These are phyloP conservation scores for Xanthoconium stramineum DNA, from an alignment of 768 basidiomycete genomes.

Conservation along the genomic window DNA sequence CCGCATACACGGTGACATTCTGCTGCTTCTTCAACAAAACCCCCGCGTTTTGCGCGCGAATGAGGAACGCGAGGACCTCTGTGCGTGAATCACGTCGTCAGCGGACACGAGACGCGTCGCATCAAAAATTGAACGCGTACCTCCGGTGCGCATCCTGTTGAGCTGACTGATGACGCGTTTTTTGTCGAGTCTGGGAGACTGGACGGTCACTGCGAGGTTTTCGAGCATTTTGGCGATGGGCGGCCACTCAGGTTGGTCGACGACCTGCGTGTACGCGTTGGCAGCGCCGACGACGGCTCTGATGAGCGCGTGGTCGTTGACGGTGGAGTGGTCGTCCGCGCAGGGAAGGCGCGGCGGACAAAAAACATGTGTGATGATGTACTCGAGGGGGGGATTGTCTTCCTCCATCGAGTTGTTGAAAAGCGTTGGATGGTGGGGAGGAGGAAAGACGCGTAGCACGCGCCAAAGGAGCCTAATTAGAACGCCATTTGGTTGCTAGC, in stretches of 20 bases:
- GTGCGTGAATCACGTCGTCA: neutral
- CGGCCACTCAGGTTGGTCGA: neutral
- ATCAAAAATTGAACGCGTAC: neutral
- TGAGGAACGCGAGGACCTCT: constrained; percentile 37
- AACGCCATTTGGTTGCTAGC: no score
- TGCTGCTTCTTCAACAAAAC: constrained; percentile 35
- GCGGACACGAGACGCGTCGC: neutral
- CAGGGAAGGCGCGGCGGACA: neutral
- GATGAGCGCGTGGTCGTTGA: neutral
- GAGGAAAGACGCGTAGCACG: no score
- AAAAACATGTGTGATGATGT: neutral
- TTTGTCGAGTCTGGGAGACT: neutral
- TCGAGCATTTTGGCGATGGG: neutral
- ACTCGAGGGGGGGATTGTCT: neutral
- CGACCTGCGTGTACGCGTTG: neutral
- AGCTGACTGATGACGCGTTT: neutral
- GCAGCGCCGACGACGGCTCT: neutral
- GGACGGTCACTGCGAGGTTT: neutral
- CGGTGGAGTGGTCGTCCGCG: constrained; percentile 3
- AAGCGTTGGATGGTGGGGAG: no score
- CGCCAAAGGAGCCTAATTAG: no score
- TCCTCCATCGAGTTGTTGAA: no score
- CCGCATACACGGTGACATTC: constrained; percentile 37
- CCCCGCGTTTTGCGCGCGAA: constrained; percentile 35
- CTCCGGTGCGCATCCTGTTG: neutral